Evolutionary conservation across 768 basidiomycete species (phyloP), one percentile per base, ranked within the genome.

Genomic region (Paxillus ammoniavirescens): DNA sequence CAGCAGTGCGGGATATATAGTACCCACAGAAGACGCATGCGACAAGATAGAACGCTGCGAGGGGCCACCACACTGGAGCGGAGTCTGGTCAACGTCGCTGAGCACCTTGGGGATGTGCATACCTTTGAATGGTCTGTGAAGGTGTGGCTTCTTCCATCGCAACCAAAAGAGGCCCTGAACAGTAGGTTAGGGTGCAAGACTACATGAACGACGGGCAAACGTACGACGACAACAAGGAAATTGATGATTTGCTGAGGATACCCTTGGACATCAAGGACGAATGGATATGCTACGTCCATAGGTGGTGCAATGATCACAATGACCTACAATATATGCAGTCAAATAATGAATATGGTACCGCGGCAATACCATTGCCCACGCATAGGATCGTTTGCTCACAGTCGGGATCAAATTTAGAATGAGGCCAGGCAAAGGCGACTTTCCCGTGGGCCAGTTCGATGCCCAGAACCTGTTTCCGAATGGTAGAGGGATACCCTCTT

Each of bases 381-480:
- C 26, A 26, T 26, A 26, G 26, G 10, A 15, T 23, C 3, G 4
- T 14, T 3, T 1, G 53, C 75, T 48, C 44, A 75, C 79, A 0
- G 82, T 80, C 18, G 80, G 75, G 37, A 82, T 81, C 26, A 83
- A 59, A 47, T 83, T 79, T 5, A 84, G 72, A 46, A 83, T 76
- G 3, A 83, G 72, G 0, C 80, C 82, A 0, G 82, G 80, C 23
- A 83, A 61, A 0, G 82, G 82, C 0, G 82, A 78, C 56, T 78
- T 78, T 7, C 81, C 79, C 2, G 78, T 80, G 1, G 81, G 81
- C 82, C 81, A 82, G 60, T 83, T 84, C 1, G 80, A 81, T 1
- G 82, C 82, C 82, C 81, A 82, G 59, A 84, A 80, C 23, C 65
- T 73, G 57, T 79, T 83, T 2, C 80, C 80, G 49, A 82, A 82